Conservation (phyloP, 2,329 filamentous ascomycete genomes). For the Salinomyces thailandicus region DNA sequence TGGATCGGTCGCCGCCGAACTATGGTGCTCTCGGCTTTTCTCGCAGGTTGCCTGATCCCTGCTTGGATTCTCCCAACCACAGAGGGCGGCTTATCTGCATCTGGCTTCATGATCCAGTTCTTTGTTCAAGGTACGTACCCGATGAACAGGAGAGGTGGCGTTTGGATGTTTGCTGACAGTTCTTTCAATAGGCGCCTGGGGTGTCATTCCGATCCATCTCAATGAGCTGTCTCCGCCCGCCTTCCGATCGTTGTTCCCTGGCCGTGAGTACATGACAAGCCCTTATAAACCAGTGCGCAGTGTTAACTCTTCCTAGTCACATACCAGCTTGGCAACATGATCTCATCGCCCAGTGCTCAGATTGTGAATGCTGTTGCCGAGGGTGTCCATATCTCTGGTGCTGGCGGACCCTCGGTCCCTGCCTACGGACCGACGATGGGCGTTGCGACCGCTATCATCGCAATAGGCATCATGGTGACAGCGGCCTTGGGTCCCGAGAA, state of each 20-base stretch:
- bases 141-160: no score
- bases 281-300: no score
- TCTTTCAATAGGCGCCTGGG: conserved; percentile 57
- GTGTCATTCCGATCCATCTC: conserved; percentile 61
- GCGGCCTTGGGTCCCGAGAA: conserved; percentile 64
- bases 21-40: conserved; percentile 50
- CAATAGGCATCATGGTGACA: conserved; percentile 56
- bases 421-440: conserved; percentile 69
- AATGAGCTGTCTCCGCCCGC: conserved; percentile 62
- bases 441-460: conserved; percentile 66
- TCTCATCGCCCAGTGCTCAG: conserved; percentile 60
- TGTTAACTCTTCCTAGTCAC: conserved; percentile 43
- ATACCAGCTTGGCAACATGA: conserved; percentile 68
- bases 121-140: conserved; percentile 45
- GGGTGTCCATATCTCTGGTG: conserved; percentile 44
- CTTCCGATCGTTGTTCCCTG: conserved; percentile 61
- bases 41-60: conserved; percentile 35
- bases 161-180: no score
- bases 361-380: conserved; percentile 56
- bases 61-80: conserved; percentile 59
- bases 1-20: conserved; percentile 62
- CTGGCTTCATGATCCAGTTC: conserved; percentile 61
- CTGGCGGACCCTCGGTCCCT: conserved; percentile 48
- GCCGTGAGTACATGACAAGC: conserved; percentile 23
- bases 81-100: conserved; percentile 50